These are phyloP conservation scores for Rhizopogon parksii DNA, from an alignment of 1,284 basidiomycete genomes.

Conservation along the genomic window DNA sequence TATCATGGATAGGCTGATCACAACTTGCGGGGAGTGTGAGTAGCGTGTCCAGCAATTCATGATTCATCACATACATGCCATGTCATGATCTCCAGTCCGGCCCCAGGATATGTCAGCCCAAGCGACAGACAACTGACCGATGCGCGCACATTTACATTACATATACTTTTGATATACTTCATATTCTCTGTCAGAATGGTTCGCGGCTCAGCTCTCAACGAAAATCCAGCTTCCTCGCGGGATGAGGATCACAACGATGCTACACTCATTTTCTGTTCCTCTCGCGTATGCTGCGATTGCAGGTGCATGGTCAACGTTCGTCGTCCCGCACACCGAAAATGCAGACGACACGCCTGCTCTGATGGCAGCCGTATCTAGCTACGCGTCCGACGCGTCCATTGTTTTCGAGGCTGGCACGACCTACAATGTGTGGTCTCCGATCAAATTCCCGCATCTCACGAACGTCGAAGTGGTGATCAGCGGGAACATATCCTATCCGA, in stretches of 20 bases:
- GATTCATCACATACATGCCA: too few relatives aligned
- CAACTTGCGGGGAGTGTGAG: too few relatives aligned
- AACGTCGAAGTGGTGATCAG: constrained; percentile 54
- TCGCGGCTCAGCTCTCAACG: not conserved
- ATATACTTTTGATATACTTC: too few relatives aligned
- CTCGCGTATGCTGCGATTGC: constrained; percentile 1
- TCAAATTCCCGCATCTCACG: constrained; percentile 47
- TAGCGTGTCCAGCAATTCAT: too few relatives aligned
- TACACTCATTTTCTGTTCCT: not conserved
- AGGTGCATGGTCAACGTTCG: constrained; percentile 41
- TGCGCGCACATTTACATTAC: too few relatives aligned
- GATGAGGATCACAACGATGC: not conserved
- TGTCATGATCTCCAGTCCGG: too few relatives aligned
- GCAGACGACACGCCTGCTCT: constrained; percentile 48
- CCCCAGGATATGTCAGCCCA: too few relatives aligned
- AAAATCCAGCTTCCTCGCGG: not conserved
- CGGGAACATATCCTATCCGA: constrained; percentile 52
- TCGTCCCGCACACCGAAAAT: constrained; percentile 42
- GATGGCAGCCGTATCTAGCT: constrained; percentile 32
- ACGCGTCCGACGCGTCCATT: constrained; percentile 43
- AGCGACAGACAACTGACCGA: too few relatives aligned
- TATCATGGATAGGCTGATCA: too few relatives aligned
- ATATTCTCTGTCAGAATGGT: not conserved
- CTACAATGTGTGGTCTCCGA: constrained; percentile 54
- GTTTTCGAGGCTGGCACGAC: constrained; percentile 48